Conservation (phyloP, 306 rosid species). For the Fragaria iinumae region DNA sequence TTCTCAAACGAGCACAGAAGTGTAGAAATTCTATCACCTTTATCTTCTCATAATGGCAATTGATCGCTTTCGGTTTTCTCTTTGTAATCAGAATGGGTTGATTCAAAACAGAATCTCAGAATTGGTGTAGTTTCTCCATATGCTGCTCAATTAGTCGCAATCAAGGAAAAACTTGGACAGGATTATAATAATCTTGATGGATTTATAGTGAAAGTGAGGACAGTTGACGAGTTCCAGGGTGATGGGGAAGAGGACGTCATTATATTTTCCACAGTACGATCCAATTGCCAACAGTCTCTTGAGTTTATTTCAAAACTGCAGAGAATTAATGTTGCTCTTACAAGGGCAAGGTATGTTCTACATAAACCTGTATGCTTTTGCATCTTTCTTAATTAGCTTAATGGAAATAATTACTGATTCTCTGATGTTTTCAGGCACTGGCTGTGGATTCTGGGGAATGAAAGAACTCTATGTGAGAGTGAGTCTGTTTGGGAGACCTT, state of each 20-base stretch:
- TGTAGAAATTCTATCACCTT: not conserved
- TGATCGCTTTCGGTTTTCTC: not conserved
- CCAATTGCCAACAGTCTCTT: slow-evolving; percentile 35
- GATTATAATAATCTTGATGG: slow-evolving; percentile 24
- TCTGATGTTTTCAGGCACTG: slow-evolving; percentile 46
- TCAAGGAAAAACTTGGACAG: slow-evolving; percentile 31
- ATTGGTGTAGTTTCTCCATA: slow-evolving; percentile 78
- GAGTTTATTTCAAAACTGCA: slow-evolving; percentile 49
- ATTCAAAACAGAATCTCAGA: slow-evolving; percentile 32
- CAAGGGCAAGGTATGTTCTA: slow-evolving; percentile 64
- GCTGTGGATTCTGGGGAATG: slow-evolving; percentile 79
- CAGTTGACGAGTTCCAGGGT: too few relatives aligned
- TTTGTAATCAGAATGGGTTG: slow-evolving; percentile 47
- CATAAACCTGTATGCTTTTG: not conserved
- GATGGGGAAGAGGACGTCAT: slow-evolving; percentile 67
- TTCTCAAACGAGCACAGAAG: too few relatives aligned
- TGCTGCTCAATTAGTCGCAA: slow-evolving; percentile 64
- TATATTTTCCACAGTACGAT: slow-evolving; percentile 66
- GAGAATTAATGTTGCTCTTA: slow-evolving; percentile 68
- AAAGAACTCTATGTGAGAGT: slow-evolving; percentile 39
- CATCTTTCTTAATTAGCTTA: not conserved
- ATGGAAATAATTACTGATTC: not conserved
- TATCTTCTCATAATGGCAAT: not conserved
- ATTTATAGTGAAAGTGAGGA: too few relatives aligned
- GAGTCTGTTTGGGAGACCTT: slow-evolving; percentile 56